These are phyloP conservation scores for Kwoniella mangroviensis DNA, from an alignment of 768 basidiomycete species.

Conservation along the genomic window DNA sequence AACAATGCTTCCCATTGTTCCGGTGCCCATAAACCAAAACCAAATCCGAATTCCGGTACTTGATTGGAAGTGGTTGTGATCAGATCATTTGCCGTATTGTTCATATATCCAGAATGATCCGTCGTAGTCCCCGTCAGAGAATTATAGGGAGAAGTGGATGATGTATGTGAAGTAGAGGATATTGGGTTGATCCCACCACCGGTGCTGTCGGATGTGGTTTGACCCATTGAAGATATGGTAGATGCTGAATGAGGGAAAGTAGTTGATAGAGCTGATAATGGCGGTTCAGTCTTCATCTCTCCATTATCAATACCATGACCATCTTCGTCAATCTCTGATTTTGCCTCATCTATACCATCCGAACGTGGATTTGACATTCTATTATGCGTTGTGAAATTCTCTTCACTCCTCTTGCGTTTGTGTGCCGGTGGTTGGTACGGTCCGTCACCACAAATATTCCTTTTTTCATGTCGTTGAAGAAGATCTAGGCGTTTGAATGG, in stretches of 20 bases:
- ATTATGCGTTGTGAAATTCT: not conserved
- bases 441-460: constrained; percentile 37
- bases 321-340: too few species aligned
- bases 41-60: constrained; percentile 18
- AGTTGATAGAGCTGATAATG: not conserved
- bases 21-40: constrained; percentile 30
- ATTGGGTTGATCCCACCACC: not conserved
- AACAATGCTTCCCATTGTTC: constrained; percentile 27
- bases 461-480: constrained; percentile 42
- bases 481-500: constrained; percentile 48
- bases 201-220: not conserved
- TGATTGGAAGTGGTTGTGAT: not conserved
- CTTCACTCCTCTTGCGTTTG: constrained; percentile 15
- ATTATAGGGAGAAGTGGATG: not conserved
- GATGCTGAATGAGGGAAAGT: not conserved
- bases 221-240: not conserved
- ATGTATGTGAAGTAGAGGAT: not conserved
- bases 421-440: not conserved
- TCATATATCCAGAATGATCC: constrained; percentile 2
- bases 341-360: not conserved
- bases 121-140: not conserved
- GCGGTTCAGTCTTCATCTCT: not conserved
- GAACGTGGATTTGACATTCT: not conserved
- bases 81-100: not conserved
- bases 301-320: not conserved